Percentiles rank a stretch among this genome's conserved stretches.
These are phyloP conservation scores for Moniliella sp. DNA, from an alignment of 1,284 basidiomycete genomes.

Conservation along the genomic window DNA sequence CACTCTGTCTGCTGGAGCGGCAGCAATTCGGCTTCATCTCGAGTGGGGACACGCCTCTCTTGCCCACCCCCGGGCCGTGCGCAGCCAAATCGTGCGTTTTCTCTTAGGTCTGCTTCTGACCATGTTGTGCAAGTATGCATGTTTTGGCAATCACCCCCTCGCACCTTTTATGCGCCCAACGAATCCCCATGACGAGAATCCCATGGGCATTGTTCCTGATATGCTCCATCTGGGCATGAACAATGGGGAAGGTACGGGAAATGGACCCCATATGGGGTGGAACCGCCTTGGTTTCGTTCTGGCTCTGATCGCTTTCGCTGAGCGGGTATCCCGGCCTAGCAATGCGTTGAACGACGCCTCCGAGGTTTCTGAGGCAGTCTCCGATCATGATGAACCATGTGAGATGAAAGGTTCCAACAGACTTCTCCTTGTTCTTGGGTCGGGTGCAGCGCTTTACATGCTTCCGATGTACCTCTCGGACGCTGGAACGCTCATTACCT, in stretches of 20 bases:
- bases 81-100: no score
- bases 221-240: no score
- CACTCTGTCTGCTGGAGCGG: constrained; percentile 8
- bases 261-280: constrained; percentile 24
- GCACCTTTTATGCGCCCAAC: constrained; percentile 21
- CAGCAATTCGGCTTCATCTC: constrained; percentile 11
- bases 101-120: constrained; percentile 17
- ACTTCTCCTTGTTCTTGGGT: no score
- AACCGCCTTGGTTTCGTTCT: constrained; percentile 11
- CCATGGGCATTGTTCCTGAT: no score
- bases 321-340: constrained; percentile 4
- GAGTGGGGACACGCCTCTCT: constrained; percentile 21
- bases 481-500: constrained; percentile 59
- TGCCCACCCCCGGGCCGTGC: no score
- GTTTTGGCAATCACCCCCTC: constrained; percentile 27
- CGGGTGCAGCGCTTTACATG: constrained; percentile 13
- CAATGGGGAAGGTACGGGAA: constrained; percentile 17
- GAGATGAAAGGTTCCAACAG: constrained; percentile 2
- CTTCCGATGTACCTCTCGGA: constrained; percentile 60
- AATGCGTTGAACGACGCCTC: not conserved
- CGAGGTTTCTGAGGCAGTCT: not conserved
- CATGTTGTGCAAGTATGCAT: constrained; percentile 19
- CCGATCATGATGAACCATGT: not conserved
- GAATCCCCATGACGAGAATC: constrained; percentile 25
- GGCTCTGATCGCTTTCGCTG: constrained; percentile 6